Percentiles rank a stretch among this genome's conserved stretches.
Evolutionary conservation across 2,329 filamentous ascomycete species (phyloP).

Genomic region (Pseudocercospora fuligena): DNA sequence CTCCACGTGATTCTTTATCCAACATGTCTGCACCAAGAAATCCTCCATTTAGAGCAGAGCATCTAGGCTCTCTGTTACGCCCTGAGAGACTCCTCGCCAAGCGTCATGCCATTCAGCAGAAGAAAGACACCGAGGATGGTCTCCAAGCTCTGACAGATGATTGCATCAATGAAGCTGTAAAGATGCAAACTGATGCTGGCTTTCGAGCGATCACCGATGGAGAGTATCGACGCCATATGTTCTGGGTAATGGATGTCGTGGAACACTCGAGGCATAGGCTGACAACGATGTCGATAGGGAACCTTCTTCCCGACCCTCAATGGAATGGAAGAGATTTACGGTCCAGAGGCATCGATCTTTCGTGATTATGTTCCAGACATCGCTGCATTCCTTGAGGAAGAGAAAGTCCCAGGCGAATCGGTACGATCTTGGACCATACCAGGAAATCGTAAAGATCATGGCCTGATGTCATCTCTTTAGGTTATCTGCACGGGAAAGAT

Average conservation of each 20-base stretch:
- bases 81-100: conserved; percentile 65
- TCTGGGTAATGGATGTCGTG: neutral
- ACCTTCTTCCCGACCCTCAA: conserved; percentile 42
- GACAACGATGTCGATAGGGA: conserved; percentile 16
- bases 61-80: conserved; percentile 72
- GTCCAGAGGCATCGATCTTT: conserved; percentile 55
- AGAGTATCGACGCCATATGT: conserved; percentile 37
- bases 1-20: neutral
- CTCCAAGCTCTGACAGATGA: conserved; percentile 36
- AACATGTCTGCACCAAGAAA: conserved; percentile 43
- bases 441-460: neutral
- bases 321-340: conserved; percentile 55
- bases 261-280: neutral
- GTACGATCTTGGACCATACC: neutral
- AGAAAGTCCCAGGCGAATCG: conserved; percentile 59
- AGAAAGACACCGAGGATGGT: conserved; percentile 30
- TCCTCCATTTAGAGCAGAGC: conserved; percentile 72
- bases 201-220: conserved; percentile 39
- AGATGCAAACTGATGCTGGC: conserved; percentile 38
- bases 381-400: conserved; percentile 63
- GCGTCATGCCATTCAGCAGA: conserved; percentile 54
- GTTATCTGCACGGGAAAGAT: conserved; percentile 54
- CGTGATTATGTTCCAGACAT: conserved; percentile 65
- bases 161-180: conserved; percentile 37
- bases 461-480: neutral